Percentiles rank a stretch among this genome's conserved stretches.
Evolutionary conservation across 2,329 filamentous ascomycete genomes (phyloP).

Genomic region (Botryotinia calthae): DNA sequence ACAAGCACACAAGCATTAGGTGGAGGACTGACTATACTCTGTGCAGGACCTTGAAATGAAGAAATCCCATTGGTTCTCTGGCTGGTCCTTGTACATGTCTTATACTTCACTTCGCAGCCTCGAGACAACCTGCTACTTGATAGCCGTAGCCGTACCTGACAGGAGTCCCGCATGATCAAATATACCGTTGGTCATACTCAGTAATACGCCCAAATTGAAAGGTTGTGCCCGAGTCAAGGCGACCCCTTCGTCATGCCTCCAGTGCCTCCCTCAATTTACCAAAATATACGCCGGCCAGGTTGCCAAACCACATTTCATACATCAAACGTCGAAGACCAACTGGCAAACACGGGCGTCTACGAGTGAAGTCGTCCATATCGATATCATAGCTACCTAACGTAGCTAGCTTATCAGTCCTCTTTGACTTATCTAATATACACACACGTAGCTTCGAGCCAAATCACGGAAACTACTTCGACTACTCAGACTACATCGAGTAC

Average conservation of each 20-base stretch:
- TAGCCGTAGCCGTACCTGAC: neutral
- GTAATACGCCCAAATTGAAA: neutral
- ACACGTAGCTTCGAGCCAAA: neutral
- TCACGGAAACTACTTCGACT: neutral
- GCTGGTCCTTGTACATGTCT: neutral
- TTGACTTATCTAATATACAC: neutral
- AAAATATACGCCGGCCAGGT: neutral
- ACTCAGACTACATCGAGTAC: neutral
- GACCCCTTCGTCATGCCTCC: neutral
- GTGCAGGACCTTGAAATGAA: neutral
- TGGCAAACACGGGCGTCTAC: neutral
- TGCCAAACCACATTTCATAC: neutral
- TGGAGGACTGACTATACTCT: neutral
- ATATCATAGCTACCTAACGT: neutral
- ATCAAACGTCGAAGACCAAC: neutral
- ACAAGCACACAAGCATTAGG: neutral
- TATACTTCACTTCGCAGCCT: neutral
- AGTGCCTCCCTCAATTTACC: neutral
- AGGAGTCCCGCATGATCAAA: neutral
- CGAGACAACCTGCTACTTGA: neutral
- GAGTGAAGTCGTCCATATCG: neutral
- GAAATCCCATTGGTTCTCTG: neutral
- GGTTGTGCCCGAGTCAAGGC: neutral
- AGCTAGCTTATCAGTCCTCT: neutral
- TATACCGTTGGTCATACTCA: neutral